Conservation (phyloP, 1,284 basidiomycete genomes). For the Sutorius eximius region DNA sequence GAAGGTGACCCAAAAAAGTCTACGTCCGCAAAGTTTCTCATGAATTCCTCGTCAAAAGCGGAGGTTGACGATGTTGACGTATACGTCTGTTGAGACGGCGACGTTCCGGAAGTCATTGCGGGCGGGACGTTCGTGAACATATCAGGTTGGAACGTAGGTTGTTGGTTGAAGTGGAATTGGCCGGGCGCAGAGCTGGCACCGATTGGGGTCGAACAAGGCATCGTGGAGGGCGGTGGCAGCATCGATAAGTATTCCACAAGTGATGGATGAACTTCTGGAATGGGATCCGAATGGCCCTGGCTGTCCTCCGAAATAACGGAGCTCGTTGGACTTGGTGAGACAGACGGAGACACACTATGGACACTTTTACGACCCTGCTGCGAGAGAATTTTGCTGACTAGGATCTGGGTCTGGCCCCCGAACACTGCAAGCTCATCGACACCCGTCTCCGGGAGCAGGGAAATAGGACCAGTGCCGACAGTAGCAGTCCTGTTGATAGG, state of each 20-base stretch:
- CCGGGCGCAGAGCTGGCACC: conserved; percentile 1
- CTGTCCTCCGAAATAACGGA: conserved; percentile 31
- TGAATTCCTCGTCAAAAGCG: conserved; percentile 25
- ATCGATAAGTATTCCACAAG: conserved; percentile 45
- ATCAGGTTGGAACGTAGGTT: conserved; percentile 14
- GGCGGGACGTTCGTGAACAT: conserved; percentile 3
- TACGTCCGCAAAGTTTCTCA: conserved; percentile 12
- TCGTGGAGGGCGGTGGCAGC: conserved; percentile 36
- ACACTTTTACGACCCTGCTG: conserved; percentile 27
- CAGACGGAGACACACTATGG: conserved; percentile 16
- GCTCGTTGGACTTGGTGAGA: conserved; percentile 25
- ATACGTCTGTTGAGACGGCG: conserved; percentile 14
- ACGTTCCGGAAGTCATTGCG: conserved; percentile 6
- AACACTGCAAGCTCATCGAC: conserved; percentile 67
- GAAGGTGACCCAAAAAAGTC: conserved; percentile 15
- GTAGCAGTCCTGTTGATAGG: conserved; percentile 37
- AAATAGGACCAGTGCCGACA: conserved; percentile 26
- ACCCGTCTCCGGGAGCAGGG: conserved; percentile 46
- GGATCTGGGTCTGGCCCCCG: conserved; percentile 56
- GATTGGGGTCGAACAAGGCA: conserved; percentile 11
- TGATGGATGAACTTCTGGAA: conserved; percentile 60
- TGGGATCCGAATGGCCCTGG: conserved; percentile 25
- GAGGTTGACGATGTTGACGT: conserved; percentile 5
- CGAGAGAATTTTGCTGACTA: conserved; percentile 54
- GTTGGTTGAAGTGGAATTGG: conserved; percentile 18